Evolutionary conservation across 805 yeast species (phyloP).

Genomic region (Pichia phayaonensis): DNA sequence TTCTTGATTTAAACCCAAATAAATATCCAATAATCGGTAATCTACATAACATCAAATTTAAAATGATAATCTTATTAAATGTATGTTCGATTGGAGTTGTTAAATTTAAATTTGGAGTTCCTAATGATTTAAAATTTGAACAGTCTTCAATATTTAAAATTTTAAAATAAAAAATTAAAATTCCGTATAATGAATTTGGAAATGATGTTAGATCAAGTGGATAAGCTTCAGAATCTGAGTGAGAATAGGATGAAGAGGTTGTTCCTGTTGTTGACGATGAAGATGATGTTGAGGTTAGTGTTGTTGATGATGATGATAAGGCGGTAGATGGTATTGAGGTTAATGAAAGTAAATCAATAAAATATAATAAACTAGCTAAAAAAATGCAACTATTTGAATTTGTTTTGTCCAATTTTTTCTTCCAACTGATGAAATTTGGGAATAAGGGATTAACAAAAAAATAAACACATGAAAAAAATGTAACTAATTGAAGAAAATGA

Average conservation of each 20-base stretch:
- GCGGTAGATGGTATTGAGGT: not conserved
- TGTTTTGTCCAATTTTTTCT: not conserved
- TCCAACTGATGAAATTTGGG: not conserved
- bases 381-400: not conserved
- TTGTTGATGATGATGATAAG: not conserved
- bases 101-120: not conserved
- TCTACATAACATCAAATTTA: conserved; percentile 15
- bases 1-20: conserved; percentile 2
- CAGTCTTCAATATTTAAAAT: conserved; percentile 10
- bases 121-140: not conserved
- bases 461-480: conserved; percentile 17
- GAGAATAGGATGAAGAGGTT: too few species aligned
- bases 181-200: not conserved
- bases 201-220: conserved; percentile 5
- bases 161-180: conserved; percentile 10
- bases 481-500: conserved; percentile 9
- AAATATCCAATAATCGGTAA: conserved; percentile 6
- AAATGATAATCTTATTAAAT: conserved; percentile 18
- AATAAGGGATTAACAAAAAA: conserved; percentile 4
- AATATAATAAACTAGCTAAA: not conserved
- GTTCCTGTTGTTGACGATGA: not conserved
- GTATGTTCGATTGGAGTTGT: conserved; percentile 16
- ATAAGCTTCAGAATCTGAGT: not conserved
- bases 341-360: not conserved
- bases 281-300: too few species aligned